phyloP scores from a whole-genome alignment of 2,329 filamentous ascomycete species.

The Chaetomiaceae sp. region DNA sequence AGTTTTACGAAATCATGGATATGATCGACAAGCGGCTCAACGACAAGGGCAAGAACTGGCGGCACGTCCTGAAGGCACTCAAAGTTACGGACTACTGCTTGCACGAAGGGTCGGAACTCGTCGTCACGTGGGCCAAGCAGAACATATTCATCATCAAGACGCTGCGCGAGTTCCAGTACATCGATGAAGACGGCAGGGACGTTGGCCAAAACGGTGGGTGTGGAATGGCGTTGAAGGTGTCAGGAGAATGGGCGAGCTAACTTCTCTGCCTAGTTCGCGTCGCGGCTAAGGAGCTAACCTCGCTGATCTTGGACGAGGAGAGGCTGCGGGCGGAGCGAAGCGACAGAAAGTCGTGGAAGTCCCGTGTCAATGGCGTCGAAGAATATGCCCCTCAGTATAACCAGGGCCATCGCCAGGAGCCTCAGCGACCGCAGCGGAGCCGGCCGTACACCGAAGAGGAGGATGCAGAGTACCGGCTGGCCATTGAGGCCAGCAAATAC shows the following conservation, averaged over 20 bases:
- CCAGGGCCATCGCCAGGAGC: conserved; percentile 37
- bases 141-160: conserved; percentile 99
- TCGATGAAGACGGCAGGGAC: conserved; percentile 91
- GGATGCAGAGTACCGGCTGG: conserved; percentile 83
- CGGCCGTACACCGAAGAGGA: conserved; percentile 66
- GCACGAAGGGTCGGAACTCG: conserved; percentile 92
- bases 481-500: conserved; percentile 89
- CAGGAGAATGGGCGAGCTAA: conserved; percentile 7
- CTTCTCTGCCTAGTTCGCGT: conserved; percentile 67
- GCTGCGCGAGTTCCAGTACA: conserved; percentile 90
- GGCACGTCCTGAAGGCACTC: conserved; percentile 93
- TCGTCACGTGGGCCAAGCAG: conserved; percentile 96
- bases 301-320: conserved; percentile 89
- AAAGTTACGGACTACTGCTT: conserved; percentile 98
- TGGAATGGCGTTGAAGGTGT: background rate
- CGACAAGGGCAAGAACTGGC: conserved; percentile 99
- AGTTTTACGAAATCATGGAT: conserved; percentile 99
- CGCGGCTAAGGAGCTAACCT: conserved; percentile 91
- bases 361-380: conserved; percentile 87
- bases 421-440: conserved; percentile 46
- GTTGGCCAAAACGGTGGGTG: conserved; percentile 88
- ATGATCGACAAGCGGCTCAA: conserved; percentile 99
- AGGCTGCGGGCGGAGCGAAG: conserved; percentile 82
- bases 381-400: conserved; percentile 58
- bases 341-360: conserved; percentile 95